phyloP scores from a whole-genome alignment of 2,329 filamentous ascomycete genomes.

The Fusarium subglutinans region DNA sequence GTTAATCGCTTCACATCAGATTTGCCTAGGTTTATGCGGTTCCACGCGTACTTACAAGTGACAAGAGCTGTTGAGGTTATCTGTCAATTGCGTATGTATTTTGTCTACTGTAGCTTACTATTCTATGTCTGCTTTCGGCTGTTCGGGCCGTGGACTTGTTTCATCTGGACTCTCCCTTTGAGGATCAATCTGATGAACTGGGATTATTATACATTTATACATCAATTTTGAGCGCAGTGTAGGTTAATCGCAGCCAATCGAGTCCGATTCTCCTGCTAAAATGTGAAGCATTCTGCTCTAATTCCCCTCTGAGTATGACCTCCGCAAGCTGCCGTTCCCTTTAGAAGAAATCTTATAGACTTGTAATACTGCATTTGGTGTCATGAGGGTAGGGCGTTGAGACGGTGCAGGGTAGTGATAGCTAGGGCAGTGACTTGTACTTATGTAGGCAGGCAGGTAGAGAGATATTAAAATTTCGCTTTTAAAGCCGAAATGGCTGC shows the following conservation, averaged over 20 bases:
- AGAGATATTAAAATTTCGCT: background rate
- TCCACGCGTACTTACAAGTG: background rate
- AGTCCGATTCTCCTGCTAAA: background rate
- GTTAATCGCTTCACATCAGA: background rate
- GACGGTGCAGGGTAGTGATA: fast-evolving
- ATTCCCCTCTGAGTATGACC: too few species aligned
- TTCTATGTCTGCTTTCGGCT: too few species aligned
- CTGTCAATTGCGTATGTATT: background rate
- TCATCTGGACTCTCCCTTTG: fast-evolving
- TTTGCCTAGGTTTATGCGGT: background rate
- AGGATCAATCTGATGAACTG: fast-evolving
- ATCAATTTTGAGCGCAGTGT: fast-evolving
- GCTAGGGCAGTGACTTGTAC: background rate
- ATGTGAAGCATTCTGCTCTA: too few species aligned
- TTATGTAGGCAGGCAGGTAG: background rate
- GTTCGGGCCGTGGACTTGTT: fast-evolving
- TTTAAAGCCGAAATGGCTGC: fast-evolving
- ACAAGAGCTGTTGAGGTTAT: background rate
- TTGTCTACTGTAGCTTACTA: fast-evolving
- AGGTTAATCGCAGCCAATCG: fast-evolving
- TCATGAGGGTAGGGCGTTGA: background rate
- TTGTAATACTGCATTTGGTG: too few species aligned
- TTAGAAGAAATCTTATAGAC: too few species aligned
- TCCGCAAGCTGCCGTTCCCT: too few species aligned
- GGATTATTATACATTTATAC: background rate